Evolutionary conservation across 2,329 filamentous ascomycete species (phyloP), one percentile per base, ranked within the genome.

Genomic region (Westerdykella sp.): DNA sequence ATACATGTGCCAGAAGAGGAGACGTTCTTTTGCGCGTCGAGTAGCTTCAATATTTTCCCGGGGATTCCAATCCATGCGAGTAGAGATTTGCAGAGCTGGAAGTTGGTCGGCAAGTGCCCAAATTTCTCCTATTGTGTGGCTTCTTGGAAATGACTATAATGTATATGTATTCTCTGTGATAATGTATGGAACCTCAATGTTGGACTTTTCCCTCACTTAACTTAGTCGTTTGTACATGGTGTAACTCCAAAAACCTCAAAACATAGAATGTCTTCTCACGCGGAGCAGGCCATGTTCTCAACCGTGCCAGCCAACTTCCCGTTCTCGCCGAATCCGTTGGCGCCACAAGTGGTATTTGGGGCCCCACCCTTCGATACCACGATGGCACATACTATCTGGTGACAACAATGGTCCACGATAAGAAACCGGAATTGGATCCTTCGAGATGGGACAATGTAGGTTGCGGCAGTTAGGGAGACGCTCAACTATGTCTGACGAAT

Each of bases 11-110:
- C 57, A 7, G 57, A 70, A 13, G 55, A 71, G 28, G 65, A 69
- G n/a, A 73, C 68, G 5, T 77, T 75, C 52, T 76, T 74, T 56
- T 76, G 73, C 48, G 72, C 69, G 2, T 73, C 72, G 0, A 77
- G 75, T 0, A 76, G 72, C 1, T 79, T 78, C 50, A 71, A 73
- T 41, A 64, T 68, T 1, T 78, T 77, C 49, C 75, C 76, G 0
- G 75, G 75, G 0, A 59, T 78, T 5, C 75, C 75, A 0, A 69
- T 79, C 15, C 72, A 78, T 51, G 73, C 73, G 2, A 76, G 71
- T n/a, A 69, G 67, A 41, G 74, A 79, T 51, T 55, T 80, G 14
- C 49, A 66, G 13, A 70, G 72, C 41, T 79, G 75, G 74, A 73
- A 70, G 43, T 64, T 72, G 6, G 63, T 71, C 30, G 65, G 67